A percentile compares a stretch with the other conserved stretches of the same genome.
Conservation (phyloP, 164 flowering plant genomes). For the Stephania japonica region DNA sequence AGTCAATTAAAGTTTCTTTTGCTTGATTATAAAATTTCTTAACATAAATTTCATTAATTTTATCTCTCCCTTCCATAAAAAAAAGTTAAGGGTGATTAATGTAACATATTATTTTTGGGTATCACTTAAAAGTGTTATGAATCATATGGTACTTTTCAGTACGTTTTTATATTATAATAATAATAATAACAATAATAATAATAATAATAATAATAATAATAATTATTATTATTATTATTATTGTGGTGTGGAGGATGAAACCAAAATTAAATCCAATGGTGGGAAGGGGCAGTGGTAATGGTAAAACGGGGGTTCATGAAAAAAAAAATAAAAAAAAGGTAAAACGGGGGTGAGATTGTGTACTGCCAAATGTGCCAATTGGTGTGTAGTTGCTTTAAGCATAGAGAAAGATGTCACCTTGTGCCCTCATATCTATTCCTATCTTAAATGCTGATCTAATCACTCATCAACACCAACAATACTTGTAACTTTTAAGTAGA, state of each 20-base stretch:
- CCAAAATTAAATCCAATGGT: background rate
- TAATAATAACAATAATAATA: no score
- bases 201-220: no score
- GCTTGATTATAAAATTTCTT: background rate
- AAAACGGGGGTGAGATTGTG: background rate
- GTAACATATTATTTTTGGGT: no score
- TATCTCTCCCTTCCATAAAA: no score
- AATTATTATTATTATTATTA: no score
- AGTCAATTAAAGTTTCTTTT: background rate
- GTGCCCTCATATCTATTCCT: background rate
- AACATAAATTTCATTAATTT: no score
- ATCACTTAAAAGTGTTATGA: no score
- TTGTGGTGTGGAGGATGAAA: background rate
- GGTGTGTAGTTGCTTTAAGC: background rate
- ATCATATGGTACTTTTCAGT: no score
- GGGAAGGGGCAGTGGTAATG: background rate
- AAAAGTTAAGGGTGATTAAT: no score
- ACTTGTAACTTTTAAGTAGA: background rate
- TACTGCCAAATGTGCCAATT: background rate
- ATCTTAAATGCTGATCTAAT: slow-evolving; percentile 15
- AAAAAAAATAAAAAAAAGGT: no score
- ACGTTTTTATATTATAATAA: no score
- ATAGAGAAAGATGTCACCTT: background rate
- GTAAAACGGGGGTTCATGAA: background rate
- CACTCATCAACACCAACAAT: slow-evolving; percentile 1